phyloP scores from a whole-genome alignment of 441 rosid species.

The Bocquillonia castaneifolia region DNA sequence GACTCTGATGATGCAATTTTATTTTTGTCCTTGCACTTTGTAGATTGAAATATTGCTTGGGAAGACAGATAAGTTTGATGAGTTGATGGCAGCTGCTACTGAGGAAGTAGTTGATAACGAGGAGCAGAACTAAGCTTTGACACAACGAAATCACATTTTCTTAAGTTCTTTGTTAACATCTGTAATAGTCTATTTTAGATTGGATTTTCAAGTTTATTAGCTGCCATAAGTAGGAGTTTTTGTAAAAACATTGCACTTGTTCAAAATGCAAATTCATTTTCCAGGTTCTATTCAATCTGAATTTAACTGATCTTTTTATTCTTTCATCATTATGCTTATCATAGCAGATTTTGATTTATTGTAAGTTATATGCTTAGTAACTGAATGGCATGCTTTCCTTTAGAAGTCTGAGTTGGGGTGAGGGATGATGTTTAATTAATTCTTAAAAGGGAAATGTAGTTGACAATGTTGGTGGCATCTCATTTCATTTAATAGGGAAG shows the following conservation, averaged over 20 bases:
- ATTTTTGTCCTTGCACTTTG: not conserved
- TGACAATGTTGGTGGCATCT: no score
- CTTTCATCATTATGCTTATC: not conserved
- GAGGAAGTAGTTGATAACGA: constrained; percentile 43
- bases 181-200: constrained; percentile 6
- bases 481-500: no score
- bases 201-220: constrained; percentile 15
- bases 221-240: constrained; percentile 24
- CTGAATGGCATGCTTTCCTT: not conserved
- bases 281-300: not conserved
- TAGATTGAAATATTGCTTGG: constrained; percentile 62
- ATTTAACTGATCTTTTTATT: not conserved
- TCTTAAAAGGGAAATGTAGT: no score
- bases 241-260: constrained; percentile 24
- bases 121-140: constrained; percentile 41
- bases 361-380: not conserved
- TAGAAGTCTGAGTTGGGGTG: not conserved
- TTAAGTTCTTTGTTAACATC: constrained; percentile 15
- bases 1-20: constrained; percentile 12
- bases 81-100: constrained; percentile 68
- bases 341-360: not conserved
- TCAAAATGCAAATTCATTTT: constrained; percentile 29
- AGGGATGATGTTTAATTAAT: no score
- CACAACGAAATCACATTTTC: constrained; percentile 3
- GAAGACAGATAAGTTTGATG: constrained; percentile 64